Base-by-base conservation (phyloP, 2,329 filamentous ascomycete species). In the Fusarium marasasianum region DNA sequence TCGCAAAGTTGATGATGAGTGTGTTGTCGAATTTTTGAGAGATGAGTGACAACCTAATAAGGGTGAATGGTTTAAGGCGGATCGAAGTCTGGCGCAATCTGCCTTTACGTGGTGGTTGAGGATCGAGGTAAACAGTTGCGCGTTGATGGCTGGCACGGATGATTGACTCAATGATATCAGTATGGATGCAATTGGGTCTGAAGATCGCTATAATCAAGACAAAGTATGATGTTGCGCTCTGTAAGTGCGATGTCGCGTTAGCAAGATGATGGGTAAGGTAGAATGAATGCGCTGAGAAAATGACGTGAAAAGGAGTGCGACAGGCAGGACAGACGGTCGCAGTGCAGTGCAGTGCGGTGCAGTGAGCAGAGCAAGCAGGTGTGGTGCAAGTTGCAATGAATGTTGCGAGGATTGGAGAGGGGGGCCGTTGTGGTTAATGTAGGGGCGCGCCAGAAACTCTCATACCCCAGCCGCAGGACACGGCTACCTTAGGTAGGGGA, bases 351-450 rank as follows among this genome's bases (percentile, higher is more conserved):
- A 31, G 31, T 31, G 29, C 31, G 12, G 31, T 31, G 31, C 31
- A 35, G 64, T 55, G 66, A 67, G 65, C 24, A 62, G 55, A 37
- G 50, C 24, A 38, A 41, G 64, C 62, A 71, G 67, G 73, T 69
- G 72, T 73, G 76, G 74, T 77, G 74, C 65, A 66, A 78, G 74
- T 64, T 76, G 71, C 76, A 74, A 71, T 78, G 76, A 73, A 68
- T 77, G 76, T 75, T 69, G 68, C 53, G 65, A 55, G 50, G 57
- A 60, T 56, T 62, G 53, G 68, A 57, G 63, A 55, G 62, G 63
- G 67, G 67, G 69, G 74, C 67, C 44, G 69, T 63, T 65, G 64
- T 65, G 64, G 63, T 77, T 76, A 77, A 76, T 75, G 76, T 77
- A 77, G 65, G 71, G 45, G 65, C 59, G 73, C 68, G 55, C 65